A percentile compares a stretch with the other conserved stretches of the same genome.
Evolutionary conservation across 441 rosid genomes (phyloP).

Genomic region (Pelargonium myrrhifolium): DNA sequence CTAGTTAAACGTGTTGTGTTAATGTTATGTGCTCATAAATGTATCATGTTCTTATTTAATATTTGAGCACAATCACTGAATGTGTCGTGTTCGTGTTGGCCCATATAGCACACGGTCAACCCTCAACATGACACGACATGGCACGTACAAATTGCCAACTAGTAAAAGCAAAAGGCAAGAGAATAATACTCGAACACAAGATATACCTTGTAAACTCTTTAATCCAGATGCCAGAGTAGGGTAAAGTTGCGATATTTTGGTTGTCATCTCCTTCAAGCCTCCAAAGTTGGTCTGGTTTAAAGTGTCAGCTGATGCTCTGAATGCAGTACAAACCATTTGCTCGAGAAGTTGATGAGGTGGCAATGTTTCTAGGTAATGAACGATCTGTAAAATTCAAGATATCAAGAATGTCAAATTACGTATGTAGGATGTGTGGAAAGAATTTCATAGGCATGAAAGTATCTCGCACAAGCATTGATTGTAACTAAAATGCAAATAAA

Average conservation of each 20-base stretch:
- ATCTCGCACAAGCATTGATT: neutral
- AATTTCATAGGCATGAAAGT: neutral
- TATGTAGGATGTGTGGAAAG: neutral
- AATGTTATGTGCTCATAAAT: too few relatives aligned
- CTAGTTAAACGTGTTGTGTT: too few relatives aligned
- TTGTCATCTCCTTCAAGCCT: constrained; percentile 61
- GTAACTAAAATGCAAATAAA: neutral
- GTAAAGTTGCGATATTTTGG: constrained; percentile 72
- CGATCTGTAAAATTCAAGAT: constrained; percentile 41
- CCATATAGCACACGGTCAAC: too few relatives aligned
- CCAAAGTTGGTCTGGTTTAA: constrained; percentile 67
- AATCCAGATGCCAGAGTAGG: constrained; percentile 49
- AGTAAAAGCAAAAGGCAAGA: neutral
- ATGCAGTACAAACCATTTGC: constrained; percentile 94
- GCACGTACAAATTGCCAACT: neutral
- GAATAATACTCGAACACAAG: constrained; percentile 12
- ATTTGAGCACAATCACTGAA: too few relatives aligned
- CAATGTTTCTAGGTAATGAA: constrained; percentile 90
- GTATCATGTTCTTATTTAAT: too few relatives aligned
- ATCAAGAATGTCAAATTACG: constrained; percentile 13
- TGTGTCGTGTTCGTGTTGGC: too few relatives aligned
- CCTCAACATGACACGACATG: too few relatives aligned
- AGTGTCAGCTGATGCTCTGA: constrained; percentile 93
- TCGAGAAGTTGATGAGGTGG: constrained; percentile 88
- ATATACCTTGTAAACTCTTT: constrained; percentile 55